Evolutionary conservation across 2,329 filamentous ascomycete genomes (phyloP), one percentile per base, ranked within the genome.

Genomic region (Alternaria conjuncta): DNA sequence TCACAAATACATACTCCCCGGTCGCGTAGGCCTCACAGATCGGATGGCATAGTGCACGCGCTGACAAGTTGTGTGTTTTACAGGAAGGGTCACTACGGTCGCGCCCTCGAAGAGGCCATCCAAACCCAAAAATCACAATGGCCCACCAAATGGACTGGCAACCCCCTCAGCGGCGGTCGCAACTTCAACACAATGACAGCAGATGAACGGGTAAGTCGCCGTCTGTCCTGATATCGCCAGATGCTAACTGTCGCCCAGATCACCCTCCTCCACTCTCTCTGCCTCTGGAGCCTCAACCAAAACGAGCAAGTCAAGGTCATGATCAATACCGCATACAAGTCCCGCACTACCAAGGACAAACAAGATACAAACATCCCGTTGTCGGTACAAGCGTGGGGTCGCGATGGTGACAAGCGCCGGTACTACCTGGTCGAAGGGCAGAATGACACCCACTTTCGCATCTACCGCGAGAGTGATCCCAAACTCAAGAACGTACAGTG

Each of bases 401-500:
- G 88, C 12, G 94, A 97, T 78, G 93, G 92, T 68, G 90, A 97
- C 72, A 97, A 96, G 84, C 90, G 96, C 60, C 90, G 94, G 63
- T 99, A 98, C 81, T 99, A 92, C 84, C 85, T 99, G 51, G 88
- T 99, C 66, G 96, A 99, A 81, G 96, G 96, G 12, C 88, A 93
- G 70, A 95, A 98, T 72, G 94, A 99, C 80, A 98, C 95, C 4
- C 88, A 92, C 66, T 99, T 99, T 80, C 89, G 96, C 66, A 88
- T 99, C 47, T 99, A 99, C 79, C 88, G 96, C 57, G 96, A 99
- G 81, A 95, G 92, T 81, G 96, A 97, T 74, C 91, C 93, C 12
- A 89, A 89, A 6, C 86, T 90, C 30, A 88, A 88, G 74, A 87
- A 91, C 49, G 90, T 90, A 65, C 93, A 92, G 23, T 99, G 96